Base-by-base conservation (phyloP, 768 basidiomycete genomes). In the Kwoniella bestiolae region DNA sequence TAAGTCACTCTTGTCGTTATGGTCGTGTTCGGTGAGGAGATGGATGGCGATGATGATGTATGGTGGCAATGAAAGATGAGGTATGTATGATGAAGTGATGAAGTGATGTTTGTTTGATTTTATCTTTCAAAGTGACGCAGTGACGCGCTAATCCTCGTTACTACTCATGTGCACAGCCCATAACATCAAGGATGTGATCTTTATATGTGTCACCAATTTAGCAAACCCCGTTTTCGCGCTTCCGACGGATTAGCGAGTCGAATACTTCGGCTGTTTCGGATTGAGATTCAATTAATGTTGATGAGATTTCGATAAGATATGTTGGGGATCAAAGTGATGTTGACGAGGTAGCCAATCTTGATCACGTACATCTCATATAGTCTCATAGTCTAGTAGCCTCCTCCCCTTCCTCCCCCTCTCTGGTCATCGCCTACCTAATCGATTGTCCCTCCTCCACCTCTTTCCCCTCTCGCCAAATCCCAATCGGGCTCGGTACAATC, bases 161-260 rank as follows among this genome's bases (percentile, higher is more conserved):
- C 50, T 55, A 25, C 50, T 35, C 52, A 55, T 55, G 52, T 55
- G 52, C 52, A 55, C 52, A 55, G 52, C 52, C 52, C 52, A 21
- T 18, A 35, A 18, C 3, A 55, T 55, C 11, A 55, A 18, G 34
- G 11, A 23, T 11, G n/a, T 28, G 12, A 31, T 12, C 25, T n/a
- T 31, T 51, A 51, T 7, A 28, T 51, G 14, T 28, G 23, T 21
- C 46, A 35, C 49, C 47, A 21, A 31, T 50, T 50, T 50, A 47
- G 18, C 38, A 18, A 18, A 8, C 8, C 12, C 18, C 38, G 38
- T 11, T 14, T 11, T 41, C 12, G 18, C 38, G 12, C 14, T 41
- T 41, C 38, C 38, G 38, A 41, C 38, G 38, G 38, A 41, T 41
- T 41, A 14, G 4, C 5, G 18, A 41, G 38, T 41, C 18, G 38